Conservation (phyloP, 2,329 filamentous ascomycete genomes). For the Aphanocladium album region DNA sequence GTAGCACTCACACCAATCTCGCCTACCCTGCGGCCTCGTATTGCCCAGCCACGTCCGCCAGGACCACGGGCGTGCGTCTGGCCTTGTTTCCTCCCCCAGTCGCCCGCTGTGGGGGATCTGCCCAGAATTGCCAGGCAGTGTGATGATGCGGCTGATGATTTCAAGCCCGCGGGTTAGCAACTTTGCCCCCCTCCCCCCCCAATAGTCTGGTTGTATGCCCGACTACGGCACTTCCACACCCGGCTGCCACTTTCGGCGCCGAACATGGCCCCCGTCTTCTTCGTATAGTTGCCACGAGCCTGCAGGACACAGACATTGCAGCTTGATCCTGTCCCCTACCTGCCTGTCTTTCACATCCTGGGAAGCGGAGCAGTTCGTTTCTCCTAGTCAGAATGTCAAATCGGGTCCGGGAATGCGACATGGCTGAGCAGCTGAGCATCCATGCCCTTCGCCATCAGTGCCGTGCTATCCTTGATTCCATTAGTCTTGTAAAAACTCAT, state of each 20-base stretch:
- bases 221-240: too few relatives aligned
- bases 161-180: neutral
- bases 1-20: slow-evolving; percentile 5
- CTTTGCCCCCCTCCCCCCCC: neutral
- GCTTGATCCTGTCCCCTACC: neutral
- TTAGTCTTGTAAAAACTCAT: neutral
- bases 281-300: neutral
- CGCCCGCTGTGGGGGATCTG: slow-evolving; percentile 1
- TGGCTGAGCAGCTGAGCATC: neutral
- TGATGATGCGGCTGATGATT: neutral
- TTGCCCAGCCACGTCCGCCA: neutral
- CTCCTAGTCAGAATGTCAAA: neutral
- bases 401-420: neutral
- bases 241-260: neutral
- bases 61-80: neutral
- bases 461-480: neutral
- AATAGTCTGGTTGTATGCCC: neutral
- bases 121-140: neutral
- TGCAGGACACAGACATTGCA: neutral
- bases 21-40: slow-evolving; percentile 2
- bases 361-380: neutral
- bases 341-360: neutral
- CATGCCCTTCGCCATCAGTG: neutral
- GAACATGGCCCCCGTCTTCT: neutral
- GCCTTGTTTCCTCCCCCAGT: neutral